phyloP scores from a whole-genome alignment of 768 basidiomycete genomes.

The Boletus bicolor region DNA sequence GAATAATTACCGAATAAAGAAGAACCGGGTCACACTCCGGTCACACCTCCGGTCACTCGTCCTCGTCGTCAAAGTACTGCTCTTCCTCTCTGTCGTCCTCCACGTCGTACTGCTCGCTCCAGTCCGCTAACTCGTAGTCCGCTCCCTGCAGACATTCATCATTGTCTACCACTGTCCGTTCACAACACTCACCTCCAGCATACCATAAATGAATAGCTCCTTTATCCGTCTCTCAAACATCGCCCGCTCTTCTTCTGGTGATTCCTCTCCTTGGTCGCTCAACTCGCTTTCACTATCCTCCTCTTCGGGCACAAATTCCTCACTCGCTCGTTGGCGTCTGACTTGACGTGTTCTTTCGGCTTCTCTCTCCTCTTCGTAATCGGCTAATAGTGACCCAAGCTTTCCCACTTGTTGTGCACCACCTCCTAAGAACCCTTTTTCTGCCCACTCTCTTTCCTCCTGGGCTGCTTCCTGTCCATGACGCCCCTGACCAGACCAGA shows the following conservation, averaged over 20 bases:
- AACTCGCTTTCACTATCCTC: constrained; percentile 53
- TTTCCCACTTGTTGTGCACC: constrained; percentile 62
- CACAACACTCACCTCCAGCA: constrained; percentile 55
- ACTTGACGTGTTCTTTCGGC: constrained; percentile 54
- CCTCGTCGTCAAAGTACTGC: constrained; percentile 72
- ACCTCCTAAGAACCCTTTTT: constrained; percentile 57
- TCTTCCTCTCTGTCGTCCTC: constrained; percentile 65
- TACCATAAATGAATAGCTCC: constrained; percentile 73
- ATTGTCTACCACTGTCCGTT: background rate
- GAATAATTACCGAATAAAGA: constrained; percentile 16
- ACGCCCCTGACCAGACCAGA: constrained; percentile 61
- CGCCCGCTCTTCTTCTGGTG: constrained; percentile 46
- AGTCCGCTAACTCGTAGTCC: constrained; percentile 71
- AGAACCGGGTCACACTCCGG: background rate
- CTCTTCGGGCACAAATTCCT: constrained; percentile 56
- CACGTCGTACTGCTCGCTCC: constrained; percentile 66
- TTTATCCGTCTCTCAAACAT: constrained; percentile 59
- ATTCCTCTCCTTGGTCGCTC: constrained; percentile 36
- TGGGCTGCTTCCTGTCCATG: constrained; percentile 48
- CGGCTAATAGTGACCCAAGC: constrained; percentile 59
- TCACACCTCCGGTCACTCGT: constrained; percentile 32
- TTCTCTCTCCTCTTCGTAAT: constrained; percentile 77
- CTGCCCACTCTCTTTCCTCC: constrained; percentile 72
- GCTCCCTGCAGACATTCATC: constrained; percentile 43
- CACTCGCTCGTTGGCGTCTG: constrained; percentile 37